phyloP scores from a whole-genome alignment of 2,329 filamentous ascomycete species.

The Ophiostoma pallidulum region DNA sequence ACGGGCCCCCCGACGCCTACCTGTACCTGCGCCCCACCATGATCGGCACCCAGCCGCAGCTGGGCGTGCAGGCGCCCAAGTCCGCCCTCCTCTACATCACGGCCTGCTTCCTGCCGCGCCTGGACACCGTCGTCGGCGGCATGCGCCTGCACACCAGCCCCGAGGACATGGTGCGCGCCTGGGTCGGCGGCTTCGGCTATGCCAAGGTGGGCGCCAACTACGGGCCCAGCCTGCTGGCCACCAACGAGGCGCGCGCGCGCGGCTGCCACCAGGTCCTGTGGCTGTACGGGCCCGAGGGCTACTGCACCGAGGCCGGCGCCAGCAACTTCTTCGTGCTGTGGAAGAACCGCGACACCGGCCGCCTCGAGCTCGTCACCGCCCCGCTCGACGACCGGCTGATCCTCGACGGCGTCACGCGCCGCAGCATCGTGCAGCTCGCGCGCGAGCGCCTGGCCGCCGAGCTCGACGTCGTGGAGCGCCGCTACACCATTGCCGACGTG shows the following conservation, averaged over 20 bases:
- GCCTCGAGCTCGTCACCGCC: constrained; percentile 67
- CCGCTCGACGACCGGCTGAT: constrained; percentile 76
- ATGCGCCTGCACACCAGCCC: constrained; percentile 70
- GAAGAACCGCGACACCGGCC: constrained; percentile 55
- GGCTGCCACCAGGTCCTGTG: constrained; percentile 91
- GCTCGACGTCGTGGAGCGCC: constrained; percentile 67
- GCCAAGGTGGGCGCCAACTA: constrained; percentile 94
- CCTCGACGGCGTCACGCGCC: constrained; percentile 77
- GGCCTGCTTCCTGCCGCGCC: constrained; percentile 49
- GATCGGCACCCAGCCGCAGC: constrained; percentile 70
- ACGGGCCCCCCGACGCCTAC: constrained; percentile 53
- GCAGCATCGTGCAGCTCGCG: constrained; percentile 67
- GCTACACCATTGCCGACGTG: constrained; percentile 74
- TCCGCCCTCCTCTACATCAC: constrained; percentile 89
- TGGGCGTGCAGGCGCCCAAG: constrained; percentile 70
- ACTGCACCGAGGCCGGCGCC: constrained; percentile 84
- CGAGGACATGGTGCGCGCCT: constrained; percentile 78
- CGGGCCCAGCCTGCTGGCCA: constrained; percentile 71
- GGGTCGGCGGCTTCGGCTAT: constrained; percentile 87
- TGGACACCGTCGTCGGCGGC: constrained; percentile 44
- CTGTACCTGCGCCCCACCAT: constrained; percentile 81
- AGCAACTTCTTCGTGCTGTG: constrained; percentile 88
- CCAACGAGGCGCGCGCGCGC: constrained; percentile 58
- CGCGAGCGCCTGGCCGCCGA: constrained; percentile 50
- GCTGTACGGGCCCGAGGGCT: constrained; percentile 69